Evolutionary conservation across 495 filamentous ascomycete species (phyloP).

Genomic region (Neurospora sp.): DNA sequence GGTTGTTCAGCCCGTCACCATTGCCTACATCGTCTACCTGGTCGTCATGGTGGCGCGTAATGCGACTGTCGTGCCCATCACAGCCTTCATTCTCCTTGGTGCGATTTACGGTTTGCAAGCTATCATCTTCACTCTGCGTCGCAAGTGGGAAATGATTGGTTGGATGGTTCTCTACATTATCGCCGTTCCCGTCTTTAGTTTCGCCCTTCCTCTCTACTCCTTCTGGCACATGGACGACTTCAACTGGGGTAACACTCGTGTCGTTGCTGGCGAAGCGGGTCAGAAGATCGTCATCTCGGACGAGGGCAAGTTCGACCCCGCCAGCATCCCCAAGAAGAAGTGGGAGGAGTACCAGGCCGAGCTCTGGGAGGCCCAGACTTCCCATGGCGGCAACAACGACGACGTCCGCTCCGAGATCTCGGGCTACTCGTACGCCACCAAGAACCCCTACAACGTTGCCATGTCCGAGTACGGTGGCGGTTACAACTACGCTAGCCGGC

Average conservation of each 20-base stretch:
- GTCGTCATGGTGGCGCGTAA: slow-evolving; percentile 59
- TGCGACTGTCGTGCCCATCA: slow-evolving; percentile 59
- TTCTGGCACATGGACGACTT: slow-evolving; percentile 99
- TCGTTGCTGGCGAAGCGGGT: slow-evolving; percentile 93
- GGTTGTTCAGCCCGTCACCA: slow-evolving; percentile 79
- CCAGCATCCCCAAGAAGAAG: slow-evolving; percentile 87
- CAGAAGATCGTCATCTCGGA: slow-evolving; percentile 89
- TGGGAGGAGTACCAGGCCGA: slow-evolving; percentile 99
- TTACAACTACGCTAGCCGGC: slow-evolving; percentile 41
- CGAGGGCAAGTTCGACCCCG: slow-evolving; percentile 96
- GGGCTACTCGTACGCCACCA: slow-evolving; percentile 85
- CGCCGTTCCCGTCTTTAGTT: slow-evolving; percentile 85
- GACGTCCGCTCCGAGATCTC: slow-evolving; percentile 82
- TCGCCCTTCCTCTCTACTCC: slow-evolving; percentile 83
- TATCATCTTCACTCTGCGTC: slow-evolving; percentile 88
- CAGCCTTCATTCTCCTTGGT: slow-evolving; percentile 78
- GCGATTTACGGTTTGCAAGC: slow-evolving; percentile 95
- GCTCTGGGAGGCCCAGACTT: slow-evolving; percentile 86
- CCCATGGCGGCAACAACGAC: slow-evolving; percentile 36
- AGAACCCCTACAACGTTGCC: slow-evolving; percentile 37
- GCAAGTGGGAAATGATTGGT: slow-evolving; percentile 98
- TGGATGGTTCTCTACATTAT: slow-evolving; percentile 97
- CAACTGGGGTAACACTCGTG: slow-evolving; percentile 92
- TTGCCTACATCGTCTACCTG: slow-evolving; percentile 87
- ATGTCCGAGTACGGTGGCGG: slow-evolving; percentile 51